A percentile compares a stretch with the other conserved stretches of the same genome.
These are phyloP conservation scores for Stephanodiscus triporus DNA, from an alignment of 108 stramenopile species.

Conservation along the genomic window DNA sequence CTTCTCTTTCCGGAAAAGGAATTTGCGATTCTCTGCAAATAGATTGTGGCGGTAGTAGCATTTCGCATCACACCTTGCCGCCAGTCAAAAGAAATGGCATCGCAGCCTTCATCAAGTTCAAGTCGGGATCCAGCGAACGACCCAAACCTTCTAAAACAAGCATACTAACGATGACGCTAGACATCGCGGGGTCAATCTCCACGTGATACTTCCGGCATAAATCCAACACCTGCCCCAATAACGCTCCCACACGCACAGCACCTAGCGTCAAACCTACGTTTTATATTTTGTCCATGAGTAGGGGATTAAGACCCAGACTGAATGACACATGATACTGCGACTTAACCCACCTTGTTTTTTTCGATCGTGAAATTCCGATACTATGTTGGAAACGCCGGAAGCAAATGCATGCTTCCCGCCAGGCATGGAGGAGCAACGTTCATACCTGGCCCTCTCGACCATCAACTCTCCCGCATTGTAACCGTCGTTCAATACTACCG, in stretches of 20 bases:
- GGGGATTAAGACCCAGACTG: neutral
- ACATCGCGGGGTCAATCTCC: slow-evolving; percentile 91
- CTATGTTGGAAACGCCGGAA: slow-evolving; percentile 70
- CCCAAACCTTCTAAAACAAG: slow-evolving; percentile 90
- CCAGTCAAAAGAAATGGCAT: slow-evolving; percentile 78
- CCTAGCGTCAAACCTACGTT: slow-evolving; percentile 74
- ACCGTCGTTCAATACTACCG: slow-evolving; percentile 87
- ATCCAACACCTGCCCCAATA: slow-evolving; percentile 79
- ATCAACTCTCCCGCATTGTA: slow-evolving; percentile 82
- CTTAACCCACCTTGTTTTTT: slow-evolving; percentile 54
- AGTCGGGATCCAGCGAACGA: slow-evolving; percentile 80
- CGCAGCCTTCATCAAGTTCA: slow-evolving; percentile 83
- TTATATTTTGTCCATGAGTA: neutral
- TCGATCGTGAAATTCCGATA: slow-evolving; percentile 88
- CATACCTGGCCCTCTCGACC: slow-evolving; percentile 88
- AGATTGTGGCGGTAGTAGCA: neutral
- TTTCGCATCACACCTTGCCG: slow-evolving; percentile 47
- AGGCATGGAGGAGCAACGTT: slow-evolving; percentile 76
- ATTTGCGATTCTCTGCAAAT: neutral
- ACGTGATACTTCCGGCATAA: slow-evolving; percentile 85
- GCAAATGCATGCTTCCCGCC: slow-evolving; percentile 87
- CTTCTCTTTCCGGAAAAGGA: too few species aligned
- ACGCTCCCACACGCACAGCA: slow-evolving; percentile 78
- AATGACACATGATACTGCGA: neutral
- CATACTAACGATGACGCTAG: slow-evolving; percentile 83